Evolutionary conservation across 2,329 filamentous ascomycete genomes (phyloP).

Genomic region (Podosphaera xanthii): DNA sequence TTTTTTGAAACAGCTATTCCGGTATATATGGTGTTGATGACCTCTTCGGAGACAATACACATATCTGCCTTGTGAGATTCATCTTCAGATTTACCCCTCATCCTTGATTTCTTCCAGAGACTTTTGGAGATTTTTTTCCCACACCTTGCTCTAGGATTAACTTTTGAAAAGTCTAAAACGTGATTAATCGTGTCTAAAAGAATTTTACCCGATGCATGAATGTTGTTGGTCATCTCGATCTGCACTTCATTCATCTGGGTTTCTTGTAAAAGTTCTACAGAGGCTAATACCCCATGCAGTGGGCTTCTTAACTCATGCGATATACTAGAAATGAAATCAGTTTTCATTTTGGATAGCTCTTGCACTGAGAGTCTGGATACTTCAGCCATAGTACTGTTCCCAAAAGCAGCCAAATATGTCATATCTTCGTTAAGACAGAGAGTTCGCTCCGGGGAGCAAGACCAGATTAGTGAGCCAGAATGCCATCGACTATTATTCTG

Average conservation of each 20-base stretch:
- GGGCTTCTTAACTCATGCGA: slow-evolving; percentile 39
- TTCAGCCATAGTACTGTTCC: slow-evolving; percentile 32
- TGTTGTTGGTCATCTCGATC: slow-evolving; percentile 23
- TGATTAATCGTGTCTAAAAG: slow-evolving; percentile 30
- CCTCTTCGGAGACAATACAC: slow-evolving; percentile 13
- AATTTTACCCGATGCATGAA: slow-evolving; percentile 27
- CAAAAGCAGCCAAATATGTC: slow-evolving; percentile 27
- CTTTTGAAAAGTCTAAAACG: slow-evolving; percentile 30
- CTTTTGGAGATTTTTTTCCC: slow-evolving; percentile 8
- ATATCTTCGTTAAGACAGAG: slow-evolving; percentile 26
- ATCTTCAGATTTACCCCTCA: slow-evolving; percentile 5
- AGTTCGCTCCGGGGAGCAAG: slow-evolving; percentile 20
- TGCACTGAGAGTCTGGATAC: slow-evolving; percentile 25
- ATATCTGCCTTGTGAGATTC: slow-evolving; percentile 11
- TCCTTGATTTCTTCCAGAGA: slow-evolving; percentile 2
- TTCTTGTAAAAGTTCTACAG: slow-evolving; percentile 29
- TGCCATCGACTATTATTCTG: slow-evolving; percentile 23
- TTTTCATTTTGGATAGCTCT: slow-evolving; percentile 17
- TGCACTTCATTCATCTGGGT: slow-evolving; percentile 25
- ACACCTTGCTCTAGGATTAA: slow-evolving; percentile 19
- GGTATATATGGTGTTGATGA: slow-evolving; percentile 14
- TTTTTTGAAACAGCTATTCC: slow-evolving; percentile 11
- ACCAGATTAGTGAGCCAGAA: slow-evolving; percentile 27
- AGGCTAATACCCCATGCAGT: slow-evolving; percentile 34
- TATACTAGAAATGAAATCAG: slow-evolving; percentile 34